phyloP scores from a whole-genome alignment of 768 basidiomycete genomes.

The Chiua virens region DNA sequence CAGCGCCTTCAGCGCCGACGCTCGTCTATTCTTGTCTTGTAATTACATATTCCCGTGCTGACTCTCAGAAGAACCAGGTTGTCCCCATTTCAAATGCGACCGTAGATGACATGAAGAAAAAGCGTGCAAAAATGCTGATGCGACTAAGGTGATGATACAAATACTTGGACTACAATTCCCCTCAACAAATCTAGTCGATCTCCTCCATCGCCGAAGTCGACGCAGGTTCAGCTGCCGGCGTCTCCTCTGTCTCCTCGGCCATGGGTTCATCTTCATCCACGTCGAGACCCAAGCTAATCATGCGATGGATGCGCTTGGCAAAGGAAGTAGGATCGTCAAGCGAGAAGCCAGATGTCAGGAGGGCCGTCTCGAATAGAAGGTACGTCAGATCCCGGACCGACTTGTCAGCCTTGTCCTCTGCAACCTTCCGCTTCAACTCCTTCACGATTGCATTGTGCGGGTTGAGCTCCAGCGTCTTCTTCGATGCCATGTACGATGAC shows the following conservation, averaged over 20 bases:
- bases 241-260: slow-evolving; percentile 39
- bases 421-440: slow-evolving; percentile 93
- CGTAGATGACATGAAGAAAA: slow-evolving; percentile 8
- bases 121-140: slow-evolving; percentile 25
- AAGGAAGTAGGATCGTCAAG: slow-evolving; percentile 95
- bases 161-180: slow-evolving; percentile 14
- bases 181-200: slow-evolving; percentile 63
- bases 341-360: slow-evolving; percentile 93
- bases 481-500: slow-evolving; percentile 99
- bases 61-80: too few species aligned
- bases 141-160: slow-evolving; percentile 27
- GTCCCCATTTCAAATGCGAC: too few species aligned
- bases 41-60: not conserved
- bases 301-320: slow-evolving; percentile 94
- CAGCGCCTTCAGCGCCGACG: too few species aligned
- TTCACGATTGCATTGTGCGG: slow-evolving; percentile 89
- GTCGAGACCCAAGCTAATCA: slow-evolving; percentile 91
- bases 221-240: slow-evolving; percentile 57
- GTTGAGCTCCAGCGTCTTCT: slow-evolving; percentile 98
- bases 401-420: slow-evolving; percentile 98
- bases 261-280: slow-evolving; percentile 70
- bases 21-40: not conserved
- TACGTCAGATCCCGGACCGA: slow-evolving; percentile 95
- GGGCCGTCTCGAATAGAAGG: slow-evolving; percentile 95
- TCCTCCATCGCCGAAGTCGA: slow-evolving; percentile 94